These are phyloP conservation scores for Penicillium pancosmium DNA, from an alignment of 495 filamentous ascomycete genomes.

Conservation along the genomic window DNA sequence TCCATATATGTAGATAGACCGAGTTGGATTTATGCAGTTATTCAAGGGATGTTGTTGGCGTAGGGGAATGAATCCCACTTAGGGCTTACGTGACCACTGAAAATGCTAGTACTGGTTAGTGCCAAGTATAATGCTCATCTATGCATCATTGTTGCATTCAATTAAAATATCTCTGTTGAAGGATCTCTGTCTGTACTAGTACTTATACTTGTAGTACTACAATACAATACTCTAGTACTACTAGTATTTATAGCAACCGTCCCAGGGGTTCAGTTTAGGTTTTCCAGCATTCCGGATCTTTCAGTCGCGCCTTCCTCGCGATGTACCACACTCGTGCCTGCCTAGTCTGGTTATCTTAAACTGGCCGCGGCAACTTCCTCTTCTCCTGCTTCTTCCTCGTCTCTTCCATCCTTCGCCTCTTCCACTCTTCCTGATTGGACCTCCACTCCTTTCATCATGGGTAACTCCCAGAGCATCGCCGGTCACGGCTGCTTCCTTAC, in stretches of 20 bases:
- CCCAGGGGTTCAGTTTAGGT: too few relatives aligned
- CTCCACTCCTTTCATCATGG: not conserved
- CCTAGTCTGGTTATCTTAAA: not conserved
- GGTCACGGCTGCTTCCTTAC: constrained; percentile 1
- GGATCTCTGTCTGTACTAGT: not conserved
- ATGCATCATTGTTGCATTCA: not conserved
- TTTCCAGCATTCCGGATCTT: not conserved
- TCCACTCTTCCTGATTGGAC: not conserved
- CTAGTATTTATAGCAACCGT: too few relatives aligned
- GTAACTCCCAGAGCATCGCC: constrained; percentile 1
- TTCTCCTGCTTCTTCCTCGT: not conserved
- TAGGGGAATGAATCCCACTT: not conserved
- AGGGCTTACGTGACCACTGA: not conserved
- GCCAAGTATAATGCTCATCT: not conserved
- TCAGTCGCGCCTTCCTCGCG: constrained; percentile 2
- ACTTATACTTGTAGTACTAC: not conserved
- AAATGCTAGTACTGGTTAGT: not conserved
- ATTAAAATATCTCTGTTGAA: not conserved
- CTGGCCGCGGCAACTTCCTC: not conserved
- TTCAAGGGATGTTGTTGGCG: not conserved
- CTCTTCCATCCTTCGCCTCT: not conserved
- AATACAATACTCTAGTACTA: too few relatives aligned
- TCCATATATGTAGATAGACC: too few relatives aligned
- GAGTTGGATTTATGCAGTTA: too few relatives aligned
- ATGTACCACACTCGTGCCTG: not conserved